Conservation (phyloP, 2,329 filamentous ascomycete genomes). For the Clonostachys byssicola region DNA sequence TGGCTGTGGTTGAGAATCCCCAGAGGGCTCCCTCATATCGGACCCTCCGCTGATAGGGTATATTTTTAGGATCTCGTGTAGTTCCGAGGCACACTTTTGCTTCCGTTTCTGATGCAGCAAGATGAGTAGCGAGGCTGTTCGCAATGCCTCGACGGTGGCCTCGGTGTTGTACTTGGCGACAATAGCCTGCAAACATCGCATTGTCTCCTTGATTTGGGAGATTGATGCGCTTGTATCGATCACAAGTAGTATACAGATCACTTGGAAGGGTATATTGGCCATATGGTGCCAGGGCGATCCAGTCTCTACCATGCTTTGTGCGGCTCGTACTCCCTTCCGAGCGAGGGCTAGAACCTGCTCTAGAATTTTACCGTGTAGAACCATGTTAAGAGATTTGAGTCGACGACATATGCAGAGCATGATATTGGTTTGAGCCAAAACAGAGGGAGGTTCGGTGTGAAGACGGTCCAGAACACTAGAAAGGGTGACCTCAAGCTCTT, state of each 20-base stretch:
- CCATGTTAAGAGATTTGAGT: slow-evolving; percentile 42
- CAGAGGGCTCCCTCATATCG: too few relatives aligned
- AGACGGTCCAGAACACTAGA: slow-evolving; percentile 29
- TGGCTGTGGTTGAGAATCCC: too few relatives aligned
- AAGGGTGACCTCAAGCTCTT: slow-evolving; percentile 37
- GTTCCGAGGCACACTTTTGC: too few relatives aligned
- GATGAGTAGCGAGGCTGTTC: slow-evolving; percentile 49
- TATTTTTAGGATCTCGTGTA: too few relatives aligned
- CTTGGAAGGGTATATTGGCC: slow-evolving; percentile 56
- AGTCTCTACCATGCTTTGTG: slow-evolving; percentile 35
- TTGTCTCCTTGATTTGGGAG: slow-evolving; percentile 41
- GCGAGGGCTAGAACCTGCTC: slow-evolving; percentile 42
- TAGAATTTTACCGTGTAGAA: slow-evolving; percentile 33
- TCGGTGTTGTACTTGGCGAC: slow-evolving; percentile 36
- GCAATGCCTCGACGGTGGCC: slow-evolving; percentile 46
- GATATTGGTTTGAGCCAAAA: slow-evolving; percentile 49
- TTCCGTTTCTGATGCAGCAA: slow-evolving; percentile 29
- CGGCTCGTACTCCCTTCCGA: slow-evolving; percentile 37
- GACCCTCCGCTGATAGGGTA: too few relatives aligned
- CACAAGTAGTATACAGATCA: slow-evolving; percentile 49
- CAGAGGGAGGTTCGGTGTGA: slow-evolving; percentile 33
- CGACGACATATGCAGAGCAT: slow-evolving; percentile 51
- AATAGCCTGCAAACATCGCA: slow-evolving; percentile 38
- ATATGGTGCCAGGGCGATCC: slow-evolving; percentile 54
- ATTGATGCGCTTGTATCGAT: slow-evolving; percentile 48